Conservation (phyloP, 805 yeast genomes). For the Suhomyces tanzawaensis region DNA sequence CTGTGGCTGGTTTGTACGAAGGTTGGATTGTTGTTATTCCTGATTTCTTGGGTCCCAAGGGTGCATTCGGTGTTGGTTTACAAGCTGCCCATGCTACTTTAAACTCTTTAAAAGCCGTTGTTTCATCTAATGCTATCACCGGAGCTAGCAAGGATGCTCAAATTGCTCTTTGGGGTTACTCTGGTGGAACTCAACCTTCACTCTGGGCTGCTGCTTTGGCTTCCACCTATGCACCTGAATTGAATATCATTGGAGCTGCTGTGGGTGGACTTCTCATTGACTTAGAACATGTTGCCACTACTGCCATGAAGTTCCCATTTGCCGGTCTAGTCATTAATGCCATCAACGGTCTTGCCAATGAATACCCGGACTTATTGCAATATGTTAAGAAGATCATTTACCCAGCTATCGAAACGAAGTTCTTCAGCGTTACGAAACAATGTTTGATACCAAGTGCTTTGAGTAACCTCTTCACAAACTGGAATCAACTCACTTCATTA, state of each 20-base stretch:
- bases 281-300: constrained; percentile 22
- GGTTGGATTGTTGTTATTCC: constrained; percentile 21
- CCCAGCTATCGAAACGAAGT: constrained; percentile 1
- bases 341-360: constrained; percentile 28
- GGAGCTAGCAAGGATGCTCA: constrained; percentile 16
- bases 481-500: neutral
- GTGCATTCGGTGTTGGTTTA: constrained; percentile 19
- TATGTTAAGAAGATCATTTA: constrained; percentile 4
- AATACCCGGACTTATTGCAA: constrained; percentile 23
- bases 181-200: constrained; percentile 25
- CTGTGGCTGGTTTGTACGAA: constrained; percentile 11
- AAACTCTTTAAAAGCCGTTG: constrained; percentile 18
- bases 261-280: constrained; percentile 37
- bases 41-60: constrained; percentile 21
- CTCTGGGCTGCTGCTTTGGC: constrained; percentile 25
- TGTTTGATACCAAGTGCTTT: constrained; percentile 5
- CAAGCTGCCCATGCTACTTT: constrained; percentile 20
- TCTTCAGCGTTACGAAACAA: neutral
- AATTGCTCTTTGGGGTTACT: constrained; percentile 21
- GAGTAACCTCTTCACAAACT: neutral
- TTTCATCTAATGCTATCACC: constrained; percentile 11
- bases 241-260: constrained; percentile 27
- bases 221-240: constrained; percentile 24
- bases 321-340: constrained; percentile 30
- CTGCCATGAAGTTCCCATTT: constrained; percentile 22